A percentile compares a stretch with the other conserved stretches of the same genome.
Evolutionary conservation across 177 flowering plant genomes (phyloP).

Genomic region (Vitis hybrid): DNA sequence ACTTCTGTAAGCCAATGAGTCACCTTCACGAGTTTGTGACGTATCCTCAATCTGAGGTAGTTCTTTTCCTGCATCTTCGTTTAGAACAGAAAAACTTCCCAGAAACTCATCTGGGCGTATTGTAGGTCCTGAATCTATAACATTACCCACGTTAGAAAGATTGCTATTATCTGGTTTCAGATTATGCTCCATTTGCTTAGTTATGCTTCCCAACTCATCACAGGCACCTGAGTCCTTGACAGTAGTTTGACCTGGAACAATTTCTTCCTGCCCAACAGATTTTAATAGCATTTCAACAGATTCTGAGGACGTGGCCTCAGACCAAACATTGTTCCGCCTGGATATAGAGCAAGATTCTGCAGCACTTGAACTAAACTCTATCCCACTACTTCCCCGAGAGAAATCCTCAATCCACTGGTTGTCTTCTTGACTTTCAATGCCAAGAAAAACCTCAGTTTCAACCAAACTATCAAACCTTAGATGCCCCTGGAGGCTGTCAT

Average conservation of each 20-base stretch:
- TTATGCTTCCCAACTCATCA: conserved; percentile 43
- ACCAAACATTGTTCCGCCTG: conserved; percentile 90
- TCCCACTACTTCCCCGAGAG: conserved; percentile 67
- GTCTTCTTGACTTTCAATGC: conserved; percentile 72
- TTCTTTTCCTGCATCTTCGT: conserved; percentile 19
- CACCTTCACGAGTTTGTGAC: conserved; percentile 23
- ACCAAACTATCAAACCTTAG: conserved; percentile 64
- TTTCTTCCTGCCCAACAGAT: conserved; percentile 92
- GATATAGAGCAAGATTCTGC: conserved; percentile 78
- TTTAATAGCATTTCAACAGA: conserved; percentile 97
- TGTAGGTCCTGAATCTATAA: conserved; percentile 23
- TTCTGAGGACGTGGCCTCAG: conserved; percentile 95
- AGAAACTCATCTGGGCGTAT: conserved; percentile 26
- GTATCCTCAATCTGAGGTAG: conserved; percentile 20
- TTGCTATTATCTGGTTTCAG: conserved; percentile 29
- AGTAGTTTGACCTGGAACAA: conserved; percentile 40
- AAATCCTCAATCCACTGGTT: conserved; percentile 91
- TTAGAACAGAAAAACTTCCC: conserved; percentile 20
- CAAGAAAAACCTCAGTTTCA: conserved; percentile 68
- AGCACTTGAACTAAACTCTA: conserved; percentile 69
- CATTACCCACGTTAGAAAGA: conserved; percentile 27
- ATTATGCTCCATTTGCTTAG: conserved; percentile 45
- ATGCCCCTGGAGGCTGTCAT: conserved; percentile 70
- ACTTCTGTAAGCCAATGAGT: conserved; percentile 26
- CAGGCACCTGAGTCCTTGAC: conserved; percentile 46